phyloP scores from a whole-genome alignment of 345 rosid species.

The Pistacia atlantica region DNA sequence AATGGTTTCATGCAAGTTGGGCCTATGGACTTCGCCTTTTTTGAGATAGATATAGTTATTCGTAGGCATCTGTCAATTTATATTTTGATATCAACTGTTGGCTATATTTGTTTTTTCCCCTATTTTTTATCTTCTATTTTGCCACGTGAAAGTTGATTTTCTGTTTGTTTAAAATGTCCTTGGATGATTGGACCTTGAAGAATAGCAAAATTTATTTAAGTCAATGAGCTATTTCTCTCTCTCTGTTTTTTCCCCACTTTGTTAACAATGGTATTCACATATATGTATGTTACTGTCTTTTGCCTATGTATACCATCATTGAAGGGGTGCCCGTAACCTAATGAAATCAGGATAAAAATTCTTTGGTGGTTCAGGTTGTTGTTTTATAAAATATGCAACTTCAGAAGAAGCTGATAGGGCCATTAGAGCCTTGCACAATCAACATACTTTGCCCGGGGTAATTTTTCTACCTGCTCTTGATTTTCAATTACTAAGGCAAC shows the following conservation, averaged over 20 bases:
- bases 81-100: neutral
- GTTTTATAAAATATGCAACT: conserved; percentile 95
- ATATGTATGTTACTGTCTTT: conserved; percentile 14
- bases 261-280: neutral
- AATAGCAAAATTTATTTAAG: conserved; percentile 15
- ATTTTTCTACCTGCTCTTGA: conserved; percentile 30
- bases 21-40: neutral
- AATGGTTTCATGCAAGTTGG: neutral
- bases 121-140: neutral
- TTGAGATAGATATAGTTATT: neutral
- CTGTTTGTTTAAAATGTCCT: conserved; percentile 15
- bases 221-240: neutral
- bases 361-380: conserved; percentile 82
- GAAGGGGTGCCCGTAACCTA: conserved; percentile 27
- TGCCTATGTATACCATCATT: conserved; percentile 15
- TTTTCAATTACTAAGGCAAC: neutral
- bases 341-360: conserved; percentile 44
- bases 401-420: conserved; percentile 96
- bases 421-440: conserved; percentile 94
- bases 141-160: conserved; percentile 3
- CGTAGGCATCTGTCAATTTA: neutral
- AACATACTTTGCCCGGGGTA: conserved; percentile 89
- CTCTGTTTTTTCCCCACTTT: neutral
- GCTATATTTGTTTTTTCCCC: neutral
- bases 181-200: conserved; percentile 17